Base-by-base conservation (phyloP, 495 filamentous ascomycete genomes). In the Terfezia claveryi region DNA sequence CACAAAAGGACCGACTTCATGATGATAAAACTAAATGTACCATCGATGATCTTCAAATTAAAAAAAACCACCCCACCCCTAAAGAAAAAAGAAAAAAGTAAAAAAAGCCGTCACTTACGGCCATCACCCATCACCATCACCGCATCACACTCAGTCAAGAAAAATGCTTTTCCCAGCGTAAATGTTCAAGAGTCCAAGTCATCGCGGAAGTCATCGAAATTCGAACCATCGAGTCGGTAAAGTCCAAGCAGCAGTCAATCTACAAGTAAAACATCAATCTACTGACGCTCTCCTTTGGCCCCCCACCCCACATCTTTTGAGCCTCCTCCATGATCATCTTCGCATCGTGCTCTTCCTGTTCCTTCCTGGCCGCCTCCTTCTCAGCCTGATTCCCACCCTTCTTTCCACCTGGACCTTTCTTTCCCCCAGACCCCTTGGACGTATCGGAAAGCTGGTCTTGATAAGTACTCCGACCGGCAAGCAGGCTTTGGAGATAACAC, bases 401-500 rank as follows among this genome's bases (percentile, higher is more conserved):
- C 12, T 23, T 32, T 1, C 12, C 49, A 12, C 49, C 49, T 12
- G 12, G 3, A 12, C 50, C 23, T 6, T 23, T 23, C n/a, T 27
- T 16, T 5, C 23, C 23, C 27, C 50, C 50, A 2, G n/a, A 27
- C 0, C 50, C 50, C 23, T 20, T 20, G 5, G n/a, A 51, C 5
- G n/a, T 20, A 16, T 51, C 50, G 2, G n/a, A 20, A 11, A 32
- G 2, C 23, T 12, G 23, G 5, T 23, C 11, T 7, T 10, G 11
- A 2, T 12, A 20, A 11, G 50, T 2, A 32, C 11, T 23, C 50
- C 41, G 12, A 5, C 41, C 41, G 4, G 17, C 12, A 9, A 80
- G 81, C 8, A 77, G 55, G 46, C 76, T 72, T 6, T 70, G 67
- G 36, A 84, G 67, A 62, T 86, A 85, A 53, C 76, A 74, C 8